phyloP scores from a whole-genome alignment of 441 rosid species.

The Codiaeum variegatum region DNA sequence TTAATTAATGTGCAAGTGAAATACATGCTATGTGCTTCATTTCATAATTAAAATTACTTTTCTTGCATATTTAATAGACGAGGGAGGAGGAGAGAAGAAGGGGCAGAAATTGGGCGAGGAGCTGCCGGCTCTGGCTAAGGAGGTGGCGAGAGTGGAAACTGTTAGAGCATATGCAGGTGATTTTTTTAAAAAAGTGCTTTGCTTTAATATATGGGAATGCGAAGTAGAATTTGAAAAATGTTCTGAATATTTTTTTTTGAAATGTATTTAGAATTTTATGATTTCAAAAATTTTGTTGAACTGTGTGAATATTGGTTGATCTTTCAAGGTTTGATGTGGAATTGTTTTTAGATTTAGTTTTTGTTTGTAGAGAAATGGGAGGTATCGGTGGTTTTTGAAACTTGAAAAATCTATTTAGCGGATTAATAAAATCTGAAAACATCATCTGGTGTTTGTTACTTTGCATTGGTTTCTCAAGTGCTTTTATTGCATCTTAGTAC shows the following conservation, averaged over 20 bases:
- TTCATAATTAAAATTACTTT: not conserved
- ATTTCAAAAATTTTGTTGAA: not conserved
- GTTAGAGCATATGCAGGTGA: slow-evolving; percentile 80
- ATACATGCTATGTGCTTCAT: not conserved
- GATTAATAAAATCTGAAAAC: not conserved
- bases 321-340: not conserved
- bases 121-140: slow-evolving; percentile 74
- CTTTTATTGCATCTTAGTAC: not conserved
- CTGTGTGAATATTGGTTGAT: not conserved
- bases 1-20: not conserved
- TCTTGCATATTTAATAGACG: slow-evolving; percentile 26
- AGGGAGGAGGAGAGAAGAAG: slow-evolving; percentile 32
- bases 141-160: slow-evolving; percentile 82
- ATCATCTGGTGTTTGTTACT: not conserved
- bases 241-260: not conserved
- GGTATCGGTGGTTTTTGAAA: not conserved
- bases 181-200: not conserved
- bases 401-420: not conserved
- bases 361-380: not conserved
- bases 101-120: slow-evolving; percentile 58
- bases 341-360: not conserved
- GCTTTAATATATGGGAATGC: not conserved
- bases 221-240: not conserved
- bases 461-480: not conserved
- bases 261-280: not conserved